Base-by-base conservation (phyloP, 2,329 filamentous ascomycete species). In the Monascus ruber region DNA sequence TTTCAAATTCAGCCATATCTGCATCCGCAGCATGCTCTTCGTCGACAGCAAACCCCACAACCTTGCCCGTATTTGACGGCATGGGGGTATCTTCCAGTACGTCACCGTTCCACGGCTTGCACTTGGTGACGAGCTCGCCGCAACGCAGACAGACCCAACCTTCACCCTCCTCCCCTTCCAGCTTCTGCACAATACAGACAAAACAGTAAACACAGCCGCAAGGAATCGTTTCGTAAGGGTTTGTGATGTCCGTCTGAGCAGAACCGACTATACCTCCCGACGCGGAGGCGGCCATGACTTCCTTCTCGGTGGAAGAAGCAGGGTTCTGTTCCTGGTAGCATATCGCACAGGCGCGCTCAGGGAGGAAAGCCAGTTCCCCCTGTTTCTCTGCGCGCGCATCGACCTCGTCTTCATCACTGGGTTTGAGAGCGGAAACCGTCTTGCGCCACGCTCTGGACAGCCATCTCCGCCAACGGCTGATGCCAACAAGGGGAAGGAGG, bases 141-240 rank as follows among this genome's bases (percentile, higher is more conserved):
- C 91, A 98, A 17, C 91, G 76, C 35, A 98, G 67, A 64, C 91
- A 98, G 7, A 78, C 75, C 86, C 88, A 95, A 2, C 89, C 89
- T 55, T 95, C 86, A 27, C 89, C 91, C 58, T 95, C 89, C 62
- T 96, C 89, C 4, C 81, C 78, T 62, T 95, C 89, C 33, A 98
- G 73, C 43, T 85, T 78, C 42, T 87, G 85, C 3, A 88, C 86
- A n/a, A 96, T 65, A 55, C 91, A 98, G 11, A 94, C 85, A 57
- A 93, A 98, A 63, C 91, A 98, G 65, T 96, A 98, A 42, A 95
- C 73, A 60, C 88, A 94, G 0, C 83, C 83, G 53, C 91, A 98
- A 1, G 86, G 81, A 2, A 88, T 76, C 0, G 87, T 78, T 64
- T 94, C 86, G 59, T 98, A 98, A 0, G 91, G 88, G 58, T 96